Conservation (phyloP, 2,329 filamentous ascomycete species). For the Aspergillus brasiliensis region DNA sequence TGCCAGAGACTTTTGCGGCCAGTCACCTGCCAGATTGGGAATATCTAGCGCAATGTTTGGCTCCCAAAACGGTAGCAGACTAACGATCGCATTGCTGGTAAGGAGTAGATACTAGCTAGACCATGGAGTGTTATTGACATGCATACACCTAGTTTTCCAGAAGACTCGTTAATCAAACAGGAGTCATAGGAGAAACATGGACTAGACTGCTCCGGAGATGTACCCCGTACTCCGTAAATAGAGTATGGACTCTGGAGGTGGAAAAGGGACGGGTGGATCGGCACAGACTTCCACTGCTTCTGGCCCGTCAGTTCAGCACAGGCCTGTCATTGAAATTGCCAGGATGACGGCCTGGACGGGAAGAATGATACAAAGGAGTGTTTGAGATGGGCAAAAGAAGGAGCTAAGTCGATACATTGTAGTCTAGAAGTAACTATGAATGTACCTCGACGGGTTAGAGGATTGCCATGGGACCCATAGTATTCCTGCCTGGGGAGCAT, state of each 20-base stretch:
- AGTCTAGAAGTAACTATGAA: no score
- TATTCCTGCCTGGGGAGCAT: background rate
- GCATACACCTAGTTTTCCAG: background rate
- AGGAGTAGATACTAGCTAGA: no score
- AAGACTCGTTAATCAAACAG: background rate
- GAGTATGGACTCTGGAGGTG: background rate
- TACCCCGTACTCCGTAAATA: conserved; percentile 10
- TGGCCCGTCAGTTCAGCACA: conserved; percentile 2
- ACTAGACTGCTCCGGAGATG: background rate
- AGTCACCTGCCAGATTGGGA: background rate
- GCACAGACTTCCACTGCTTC: conserved; percentile 7
- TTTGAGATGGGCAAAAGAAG: background rate
- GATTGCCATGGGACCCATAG: background rate
- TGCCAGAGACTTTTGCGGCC: background rate
- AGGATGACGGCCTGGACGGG: conserved; percentile 1
- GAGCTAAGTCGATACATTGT: no score
- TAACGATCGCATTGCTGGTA: background rate
- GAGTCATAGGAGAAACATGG: background rate
- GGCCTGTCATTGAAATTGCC: conserved; percentile 8
- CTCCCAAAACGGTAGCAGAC: background rate
- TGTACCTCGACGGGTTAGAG: background rate
- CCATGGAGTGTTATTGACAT: background rate
- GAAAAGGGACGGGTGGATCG: conserved; percentile 7
- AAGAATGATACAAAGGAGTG: background rate
- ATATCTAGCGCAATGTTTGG: background rate